Evolutionary conservation across 1,284 basidiomycete genomes (phyloP).

Genomic region (Anthracocystis panici-leucophaei): DNA sequence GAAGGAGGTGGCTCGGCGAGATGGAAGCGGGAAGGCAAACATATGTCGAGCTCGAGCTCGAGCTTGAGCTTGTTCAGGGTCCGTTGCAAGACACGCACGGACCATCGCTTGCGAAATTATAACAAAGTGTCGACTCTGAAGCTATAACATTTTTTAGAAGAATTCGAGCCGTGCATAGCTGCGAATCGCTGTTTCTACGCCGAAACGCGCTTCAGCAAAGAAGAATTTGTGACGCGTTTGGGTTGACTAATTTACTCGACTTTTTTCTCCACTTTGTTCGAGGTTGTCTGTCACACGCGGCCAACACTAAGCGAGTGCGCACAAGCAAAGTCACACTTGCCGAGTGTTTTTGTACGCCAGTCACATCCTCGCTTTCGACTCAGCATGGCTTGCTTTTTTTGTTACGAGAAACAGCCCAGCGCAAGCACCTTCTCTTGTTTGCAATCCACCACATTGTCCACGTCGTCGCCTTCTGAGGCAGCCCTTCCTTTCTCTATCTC

Average conservation of each 20-base stretch:
- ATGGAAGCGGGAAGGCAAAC: not conserved
- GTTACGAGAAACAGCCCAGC: not conserved
- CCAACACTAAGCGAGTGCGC: too few species aligned
- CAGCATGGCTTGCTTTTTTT: too few species aligned
- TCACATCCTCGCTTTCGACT: not conserved
- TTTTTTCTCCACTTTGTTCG: slow-evolving; percentile 8
- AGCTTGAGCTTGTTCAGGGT: slow-evolving; percentile 1
- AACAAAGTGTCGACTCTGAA: too few species aligned
- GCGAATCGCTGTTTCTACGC: too few species aligned
- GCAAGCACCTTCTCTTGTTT: not conserved
- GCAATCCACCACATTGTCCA: too few species aligned
- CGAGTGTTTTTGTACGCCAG: not conserved
- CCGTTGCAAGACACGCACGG: slow-evolving; percentile 1
- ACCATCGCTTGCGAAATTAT: not conserved
- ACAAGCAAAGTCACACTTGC: too few species aligned
- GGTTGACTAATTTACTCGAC: slow-evolving; percentile 10
- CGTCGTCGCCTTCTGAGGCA: too few species aligned
- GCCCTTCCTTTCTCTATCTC: not conserved
- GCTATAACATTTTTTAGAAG: not conserved
- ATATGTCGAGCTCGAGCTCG: not conserved
- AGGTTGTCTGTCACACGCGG: too few species aligned
- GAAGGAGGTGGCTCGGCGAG: not conserved
- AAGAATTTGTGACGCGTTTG: slow-evolving; percentile 4
- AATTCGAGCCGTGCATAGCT: too few species aligned
- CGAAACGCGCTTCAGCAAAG: slow-evolving; percentile 1